Conservation (phyloP, 805 yeast species). For the Vanderwaltozyma verrucispora region DNA sequence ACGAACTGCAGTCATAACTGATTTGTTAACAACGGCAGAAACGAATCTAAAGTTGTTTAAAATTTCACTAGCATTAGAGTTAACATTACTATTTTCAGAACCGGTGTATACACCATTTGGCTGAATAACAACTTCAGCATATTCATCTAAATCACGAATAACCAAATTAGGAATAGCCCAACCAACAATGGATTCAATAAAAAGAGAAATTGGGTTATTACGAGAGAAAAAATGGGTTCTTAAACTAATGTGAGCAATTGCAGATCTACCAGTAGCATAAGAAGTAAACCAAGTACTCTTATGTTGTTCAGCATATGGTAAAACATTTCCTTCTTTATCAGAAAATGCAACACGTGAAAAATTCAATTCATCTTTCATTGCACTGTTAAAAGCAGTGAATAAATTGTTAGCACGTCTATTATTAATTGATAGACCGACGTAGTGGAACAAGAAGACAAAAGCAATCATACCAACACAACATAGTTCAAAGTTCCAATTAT, state of each 20-base stretch:
- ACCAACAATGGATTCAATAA: slow-evolving; percentile 52
- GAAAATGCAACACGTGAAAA: slow-evolving; percentile 54
- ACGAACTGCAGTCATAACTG: slow-evolving; percentile 68
- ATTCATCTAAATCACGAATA: slow-evolving; percentile 44
- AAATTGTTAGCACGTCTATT: slow-evolving; percentile 42
- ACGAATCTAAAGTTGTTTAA: slow-evolving; percentile 51
- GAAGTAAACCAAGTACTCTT: slow-evolving; percentile 34
- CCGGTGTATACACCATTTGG: slow-evolving; percentile 31
- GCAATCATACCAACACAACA: slow-evolving; percentile 42
- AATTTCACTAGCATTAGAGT: slow-evolving; percentile 30
- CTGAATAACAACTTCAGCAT: slow-evolving; percentile 46
- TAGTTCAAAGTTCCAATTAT: slow-evolving; percentile 73
- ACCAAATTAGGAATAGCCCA: slow-evolving; percentile 47
- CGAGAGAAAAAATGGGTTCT: slow-evolving; percentile 63
- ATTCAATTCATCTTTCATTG: slow-evolving; percentile 42
- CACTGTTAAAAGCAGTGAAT: slow-evolving; percentile 40
- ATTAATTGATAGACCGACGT: slow-evolving; percentile 53
- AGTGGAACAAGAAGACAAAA: slow-evolving; percentile 40
- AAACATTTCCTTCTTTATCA: slow-evolving; percentile 12
- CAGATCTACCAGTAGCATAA: slow-evolving; percentile 84
- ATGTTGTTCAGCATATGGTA: slow-evolving; percentile 31
- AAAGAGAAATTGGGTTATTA: slow-evolving; percentile 63
- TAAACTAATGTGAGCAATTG: slow-evolving; percentile 53
- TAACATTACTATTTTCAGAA: slow-evolving; percentile 17
- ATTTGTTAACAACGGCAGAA: slow-evolving; percentile 76